Evolutionary conservation across 805 yeast genomes (phyloP).

Genomic region (Hanseniaspora guilliermondii): DNA sequence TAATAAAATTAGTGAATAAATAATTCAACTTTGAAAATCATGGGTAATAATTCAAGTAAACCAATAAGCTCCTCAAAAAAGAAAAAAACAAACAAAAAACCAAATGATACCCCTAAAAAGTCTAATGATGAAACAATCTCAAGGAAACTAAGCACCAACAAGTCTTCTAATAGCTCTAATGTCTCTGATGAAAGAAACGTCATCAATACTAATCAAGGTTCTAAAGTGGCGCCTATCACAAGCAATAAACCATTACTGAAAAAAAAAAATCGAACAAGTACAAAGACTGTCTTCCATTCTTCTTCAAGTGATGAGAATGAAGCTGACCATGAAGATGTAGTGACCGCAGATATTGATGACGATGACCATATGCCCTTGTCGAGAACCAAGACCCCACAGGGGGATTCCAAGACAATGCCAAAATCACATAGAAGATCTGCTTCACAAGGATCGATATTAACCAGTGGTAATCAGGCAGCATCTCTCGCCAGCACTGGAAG

Average conservation of each 20-base stretch:
- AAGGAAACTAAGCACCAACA: background rate
- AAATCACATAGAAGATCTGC: slow-evolving; percentile 4
- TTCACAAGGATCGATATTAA: slow-evolving; percentile 7
- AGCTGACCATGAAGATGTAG: slow-evolving; percentile 1
- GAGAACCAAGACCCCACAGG: background rate
- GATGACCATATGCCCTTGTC: background rate
- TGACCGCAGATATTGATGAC: slow-evolving; percentile 3
- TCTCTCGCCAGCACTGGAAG: background rate
- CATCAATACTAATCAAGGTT: background rate
- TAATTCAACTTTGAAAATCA: too few species aligned
- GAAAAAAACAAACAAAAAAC: background rate
- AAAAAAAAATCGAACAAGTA: background rate
- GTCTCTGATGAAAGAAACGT: background rate
- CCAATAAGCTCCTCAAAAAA: slow-evolving; percentile 3
- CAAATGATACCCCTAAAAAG: background rate
- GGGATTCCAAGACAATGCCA: background rate
- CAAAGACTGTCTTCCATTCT: background rate
- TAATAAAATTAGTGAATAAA: too few species aligned
- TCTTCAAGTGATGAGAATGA: slow-evolving; percentile 2
- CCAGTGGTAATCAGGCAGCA: background rate
- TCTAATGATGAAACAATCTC: background rate
- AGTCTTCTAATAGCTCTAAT: background rate
- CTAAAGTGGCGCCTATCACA: background rate
- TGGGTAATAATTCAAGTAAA: slow-evolving; percentile 13
- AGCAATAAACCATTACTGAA: slow-evolving; percentile 4